These are phyloP conservation scores for Macadamia integrifolia DNA, from an alignment of 164 flowering plant genomes.

Conservation along the genomic window DNA sequence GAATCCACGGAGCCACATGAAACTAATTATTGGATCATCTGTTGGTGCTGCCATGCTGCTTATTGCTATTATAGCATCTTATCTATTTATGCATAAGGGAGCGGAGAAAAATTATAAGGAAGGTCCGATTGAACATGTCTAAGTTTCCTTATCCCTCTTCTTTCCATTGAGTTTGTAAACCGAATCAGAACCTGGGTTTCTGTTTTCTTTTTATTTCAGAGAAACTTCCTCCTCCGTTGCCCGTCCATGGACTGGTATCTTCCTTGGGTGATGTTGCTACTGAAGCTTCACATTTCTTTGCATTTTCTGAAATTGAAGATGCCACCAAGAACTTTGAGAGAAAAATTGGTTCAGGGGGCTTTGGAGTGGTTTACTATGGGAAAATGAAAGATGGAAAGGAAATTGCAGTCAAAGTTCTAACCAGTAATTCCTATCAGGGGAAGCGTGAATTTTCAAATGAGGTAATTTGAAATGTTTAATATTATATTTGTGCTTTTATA, in stretches of 20 bases:
- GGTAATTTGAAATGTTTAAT: conserved; percentile 27
- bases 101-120: conserved; percentile 32
- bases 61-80: conserved; percentile 46
- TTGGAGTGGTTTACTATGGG: conserved; percentile 92
- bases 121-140: conserved; percentile 31
- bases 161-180: background rate
- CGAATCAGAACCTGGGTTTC: background rate
- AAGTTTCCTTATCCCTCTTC: background rate
- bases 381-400: conserved; percentile 79
- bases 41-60: conserved; percentile 65
- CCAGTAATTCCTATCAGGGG: conserved; percentile 84
- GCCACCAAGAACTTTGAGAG: conserved; percentile 76
- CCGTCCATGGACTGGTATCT: conserved; percentile 45
- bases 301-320: conserved; percentile 63
- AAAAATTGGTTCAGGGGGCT: conserved; percentile 94
- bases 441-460: conserved; percentile 91
- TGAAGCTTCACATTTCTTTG: conserved; percentile 82
- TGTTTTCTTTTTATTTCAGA: conserved; percentile 21
- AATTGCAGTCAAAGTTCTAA: conserved; percentile 91
- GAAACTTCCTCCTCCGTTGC: conserved; percentile 21
- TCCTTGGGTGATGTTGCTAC: conserved; percentile 44
- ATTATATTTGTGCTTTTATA: background rate
- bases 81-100: conserved; percentile 38
- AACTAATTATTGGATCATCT: conserved; percentile 52
- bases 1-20: conserved; percentile 26